Conservation (phyloP, 2,329 filamentous ascomycete genomes). For the Stemphylium lycopersici region DNA sequence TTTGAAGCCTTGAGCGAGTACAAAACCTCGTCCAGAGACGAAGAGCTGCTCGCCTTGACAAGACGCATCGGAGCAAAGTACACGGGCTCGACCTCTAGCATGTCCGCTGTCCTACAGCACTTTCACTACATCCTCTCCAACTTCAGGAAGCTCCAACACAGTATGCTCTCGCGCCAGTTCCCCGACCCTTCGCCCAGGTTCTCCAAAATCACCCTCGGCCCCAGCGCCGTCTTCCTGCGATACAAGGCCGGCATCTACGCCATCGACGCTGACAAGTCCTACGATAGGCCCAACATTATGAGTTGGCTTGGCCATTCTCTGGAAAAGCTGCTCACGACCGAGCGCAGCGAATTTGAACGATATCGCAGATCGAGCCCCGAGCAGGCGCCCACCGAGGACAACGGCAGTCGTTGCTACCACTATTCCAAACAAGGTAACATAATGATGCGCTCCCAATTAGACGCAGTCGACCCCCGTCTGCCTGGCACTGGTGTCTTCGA, state of each 20-base stretch:
- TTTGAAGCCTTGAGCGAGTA: slow-evolving; percentile 86
- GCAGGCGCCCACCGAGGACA: slow-evolving; percentile 74
- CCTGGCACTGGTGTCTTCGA: slow-evolving; percentile 96
- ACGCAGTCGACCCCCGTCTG: slow-evolving; percentile 83
- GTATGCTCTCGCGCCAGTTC: slow-evolving; percentile 72
- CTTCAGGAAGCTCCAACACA: slow-evolving; percentile 75
- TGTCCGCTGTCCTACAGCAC: slow-evolving; percentile 85
- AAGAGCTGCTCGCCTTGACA: slow-evolving; percentile 71
- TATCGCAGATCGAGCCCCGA: slow-evolving; percentile 66
- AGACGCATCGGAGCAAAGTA: slow-evolving; percentile 74
- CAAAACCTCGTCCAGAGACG: slow-evolving; percentile 88
- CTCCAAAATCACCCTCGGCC: slow-evolving; percentile 73
- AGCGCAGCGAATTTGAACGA: slow-evolving; percentile 82
- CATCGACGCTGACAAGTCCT: slow-evolving; percentile 95
- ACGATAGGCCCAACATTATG: slow-evolving; percentile 81
- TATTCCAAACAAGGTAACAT: slow-evolving; percentile 88
- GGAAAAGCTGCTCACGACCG: slow-evolving; percentile 89
- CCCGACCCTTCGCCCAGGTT: slow-evolving; percentile 66
- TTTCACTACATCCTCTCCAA: slow-evolving; percentile 90
- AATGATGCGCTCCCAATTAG: slow-evolving; percentile 92
- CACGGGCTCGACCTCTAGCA: slow-evolving; percentile 94
- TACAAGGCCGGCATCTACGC: slow-evolving; percentile 87
- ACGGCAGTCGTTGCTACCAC: slow-evolving; percentile 66
- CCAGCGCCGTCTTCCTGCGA: slow-evolving; percentile 77
- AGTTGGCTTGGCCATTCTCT: slow-evolving; percentile 94